phyloP scores from a whole-genome alignment of 2,329 filamentous ascomycete species.

The Clarireedia paspali region DNA sequence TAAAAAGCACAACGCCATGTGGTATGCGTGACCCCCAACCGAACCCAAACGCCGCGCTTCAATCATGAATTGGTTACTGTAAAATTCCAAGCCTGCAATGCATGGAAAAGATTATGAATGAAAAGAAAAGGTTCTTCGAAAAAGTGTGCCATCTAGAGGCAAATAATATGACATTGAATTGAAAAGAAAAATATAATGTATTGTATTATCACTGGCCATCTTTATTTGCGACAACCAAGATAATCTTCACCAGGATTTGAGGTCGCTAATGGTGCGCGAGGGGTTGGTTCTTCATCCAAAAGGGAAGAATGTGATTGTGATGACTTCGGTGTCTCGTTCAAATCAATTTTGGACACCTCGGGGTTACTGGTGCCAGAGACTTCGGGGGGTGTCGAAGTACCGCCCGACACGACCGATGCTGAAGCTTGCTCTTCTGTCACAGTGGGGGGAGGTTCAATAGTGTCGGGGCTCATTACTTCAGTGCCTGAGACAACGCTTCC shows the following conservation, averaged over 20 bases:
- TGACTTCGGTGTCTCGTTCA: neutral
- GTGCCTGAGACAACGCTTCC: slow-evolving; percentile 55
- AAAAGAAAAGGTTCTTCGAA: neutral
- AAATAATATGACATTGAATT: slow-evolving; percentile 7
- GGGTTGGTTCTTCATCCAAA: neutral
- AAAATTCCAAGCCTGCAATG: neutral
- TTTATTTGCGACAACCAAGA: neutral
- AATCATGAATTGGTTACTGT: slow-evolving; percentile 2
- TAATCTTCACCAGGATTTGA: neutral
- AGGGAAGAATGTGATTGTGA: neutral
- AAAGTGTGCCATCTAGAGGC: neutral
- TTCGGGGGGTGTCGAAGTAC: neutral
- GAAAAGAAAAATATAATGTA: neutral
- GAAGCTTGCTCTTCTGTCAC: slow-evolving; percentile 15
- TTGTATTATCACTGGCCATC: neutral
- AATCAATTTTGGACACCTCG: neutral
- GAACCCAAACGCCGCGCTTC: slow-evolving; percentile 4
- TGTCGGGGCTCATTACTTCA: neutral
- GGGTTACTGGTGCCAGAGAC: neutral
- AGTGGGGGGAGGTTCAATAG: slow-evolving; percentile 23
- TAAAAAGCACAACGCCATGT: neutral
- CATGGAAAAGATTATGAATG: neutral
- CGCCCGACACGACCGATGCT: slow-evolving; percentile 16
- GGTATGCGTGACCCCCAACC: neutral
- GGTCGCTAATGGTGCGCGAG: neutral